Evolutionary conservation across 2,329 filamentous ascomycete genomes (phyloP), one percentile per base, ranked within the genome.

Genomic region (Ceratocystiopsis sp.): DNA sequence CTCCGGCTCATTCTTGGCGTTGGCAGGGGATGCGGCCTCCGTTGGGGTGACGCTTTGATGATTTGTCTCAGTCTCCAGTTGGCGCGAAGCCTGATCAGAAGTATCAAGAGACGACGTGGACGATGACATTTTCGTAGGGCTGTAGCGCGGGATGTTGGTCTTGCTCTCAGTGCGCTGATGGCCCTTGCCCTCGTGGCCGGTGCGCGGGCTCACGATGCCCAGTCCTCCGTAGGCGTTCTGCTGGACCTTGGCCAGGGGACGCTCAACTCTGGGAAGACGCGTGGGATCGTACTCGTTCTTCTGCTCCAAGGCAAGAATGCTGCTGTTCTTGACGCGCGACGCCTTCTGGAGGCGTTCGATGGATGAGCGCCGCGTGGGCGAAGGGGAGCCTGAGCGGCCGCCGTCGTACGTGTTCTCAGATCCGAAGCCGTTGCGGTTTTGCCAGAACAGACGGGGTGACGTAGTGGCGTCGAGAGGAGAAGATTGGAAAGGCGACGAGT

Each of bases 291-390:
- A 95, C 65, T 93, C 83, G 59, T 86, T 77, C 63, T 87, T 87
- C 57, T 86, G 81, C 63, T 95, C 87, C 44, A 87, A 80, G 37
- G 85, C 86, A 58, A 94, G 84, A 70, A 96, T 95, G 64, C 80
- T 93, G 71, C 89, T 95, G 66, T 94, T 96, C 71, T 89, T 94
- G 55, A 98, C 91, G 47, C 91, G 82, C 44, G 89, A 94, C 32
- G 86, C 87, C 59, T 80, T 84, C 65, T 95, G 93, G 46, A 98
- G 71, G 56, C 87, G 87, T 70, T 98, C 91, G 52, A 98, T 87
- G 16, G 89, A 96, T 38, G 84, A 84, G 57, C 89, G 80, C 55
- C 84, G 82, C 45, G 76, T 79, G 18, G 84, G 78, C 38, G 80
- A 80, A 9, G 79, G 75, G 12, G 81, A 77, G 37, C 71, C 67